Conservation (phyloP, 768 basidiomycete species). For the Termitomyces sp. region DNA sequence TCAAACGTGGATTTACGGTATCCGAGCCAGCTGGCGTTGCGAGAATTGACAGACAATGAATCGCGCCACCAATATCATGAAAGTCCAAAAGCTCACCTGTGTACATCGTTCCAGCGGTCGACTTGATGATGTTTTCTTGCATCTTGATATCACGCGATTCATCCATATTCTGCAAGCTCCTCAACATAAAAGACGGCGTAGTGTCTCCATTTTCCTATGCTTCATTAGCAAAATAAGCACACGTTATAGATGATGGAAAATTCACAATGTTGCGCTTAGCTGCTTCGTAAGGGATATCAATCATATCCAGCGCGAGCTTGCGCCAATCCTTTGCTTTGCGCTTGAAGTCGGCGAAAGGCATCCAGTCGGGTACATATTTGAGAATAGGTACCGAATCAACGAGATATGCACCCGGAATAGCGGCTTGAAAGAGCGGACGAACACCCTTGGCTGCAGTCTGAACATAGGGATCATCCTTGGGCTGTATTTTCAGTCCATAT, state of each 20-base stretch:
- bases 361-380: constrained; percentile 30
- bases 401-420: constrained; percentile 25
- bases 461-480: constrained; percentile 31
- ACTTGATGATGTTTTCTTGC: constrained; percentile 19
- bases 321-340: constrained; percentile 25
- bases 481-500: constrained; percentile 30
- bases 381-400: constrained; percentile 28
- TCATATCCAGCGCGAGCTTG: constrained; percentile 14
- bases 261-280: constrained; percentile 16
- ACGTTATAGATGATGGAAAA: background rate
- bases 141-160: constrained; percentile 8
- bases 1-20: constrained; percentile 17
- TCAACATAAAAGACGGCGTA: constrained; percentile 18
- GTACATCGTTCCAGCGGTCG: constrained; percentile 22
- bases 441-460: constrained; percentile 25
- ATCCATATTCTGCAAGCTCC: constrained; percentile 16
- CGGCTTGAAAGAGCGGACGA: constrained; percentile 21
- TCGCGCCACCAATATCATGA: background rate
- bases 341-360: constrained; percentile 34
- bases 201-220: constrained; percentile 15
- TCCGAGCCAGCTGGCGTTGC: constrained; percentile 23
- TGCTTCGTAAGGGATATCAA: constrained; percentile 20
- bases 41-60: too few species aligned
- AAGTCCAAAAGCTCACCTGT: constrained; percentile 12
- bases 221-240: background rate